Evolutionary conservation across 192 early-diverging fungal species (phyloP), one percentile per base, ranked within the genome.

Genomic region (Coemansia sp.): DNA sequence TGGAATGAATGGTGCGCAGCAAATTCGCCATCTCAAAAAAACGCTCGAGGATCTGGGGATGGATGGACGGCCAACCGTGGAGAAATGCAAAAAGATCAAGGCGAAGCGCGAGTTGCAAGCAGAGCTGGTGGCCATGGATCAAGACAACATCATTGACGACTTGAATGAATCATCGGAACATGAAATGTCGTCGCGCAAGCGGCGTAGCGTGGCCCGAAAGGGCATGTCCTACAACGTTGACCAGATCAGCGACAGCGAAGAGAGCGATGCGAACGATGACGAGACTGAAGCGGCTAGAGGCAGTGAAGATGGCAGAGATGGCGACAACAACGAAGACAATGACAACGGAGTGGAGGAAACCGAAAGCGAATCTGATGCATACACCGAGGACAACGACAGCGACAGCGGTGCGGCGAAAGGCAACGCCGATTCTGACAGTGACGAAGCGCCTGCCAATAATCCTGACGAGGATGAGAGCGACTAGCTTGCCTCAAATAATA

Each of bases 31-130:
- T 49, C 52, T 86, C 14, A 81, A 86, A 54, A 61, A 66, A 13
- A 48, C 79, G 9, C 62, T 86, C 13, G 68, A 55, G 1, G 81
- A 79, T 8, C 52, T 86, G 19, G 85, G 85, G n/a, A 70, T 86
- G 59, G 71, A 75, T 40, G 86, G 86, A 1, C 73, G 84, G 17
- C 85, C 85, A 5, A 85, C 82, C 1, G 42, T 87, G 25, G 85
- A 87, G 29, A 85, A 87, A 42, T 87, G 85, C 41, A 84, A 81
- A 43, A 69, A 80, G 56, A 71, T 85, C 22, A 87, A 84, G 55
- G 70, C 58, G 8, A 82, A 79, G 64, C 79, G 85, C 33, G 85
- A 87, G 35, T 45, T 87, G 29, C 76, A 81, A n/a, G 80, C 76
- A 0, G 85, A 87, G 62, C 36, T 87, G 20, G 84, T 75, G 11